These are phyloP conservation scores for Auxenochlorella pyrenoidosa DNA, from an alignment of 139 green algal species.

Conservation along the genomic window DNA sequence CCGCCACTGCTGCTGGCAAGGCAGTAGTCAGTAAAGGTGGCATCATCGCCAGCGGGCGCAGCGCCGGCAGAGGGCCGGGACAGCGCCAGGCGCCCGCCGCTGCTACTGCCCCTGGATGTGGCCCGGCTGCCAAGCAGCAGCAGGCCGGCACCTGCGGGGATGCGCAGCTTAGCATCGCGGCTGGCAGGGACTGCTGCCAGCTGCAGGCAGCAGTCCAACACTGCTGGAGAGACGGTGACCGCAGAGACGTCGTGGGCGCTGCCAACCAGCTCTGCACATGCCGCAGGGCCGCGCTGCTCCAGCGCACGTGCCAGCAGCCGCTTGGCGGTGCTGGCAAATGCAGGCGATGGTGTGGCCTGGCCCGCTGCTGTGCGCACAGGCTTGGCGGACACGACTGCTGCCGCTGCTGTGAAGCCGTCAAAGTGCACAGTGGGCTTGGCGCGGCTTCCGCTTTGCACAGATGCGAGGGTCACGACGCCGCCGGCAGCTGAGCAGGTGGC, in stretches of 20 bases:
- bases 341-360: neutral
- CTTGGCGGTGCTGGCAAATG: neutral
- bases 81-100: conserved; percentile 8
- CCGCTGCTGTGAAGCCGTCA: neutral
- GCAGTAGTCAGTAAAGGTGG: conserved; percentile 28
- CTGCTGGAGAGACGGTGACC: conserved; percentile 34
- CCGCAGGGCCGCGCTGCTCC: conserved; percentile 1
- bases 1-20: neutral
- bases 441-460: neutral
- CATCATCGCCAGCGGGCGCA: neutral
- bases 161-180: conserved; percentile 13
- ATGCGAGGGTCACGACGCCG: conserved; percentile 30
- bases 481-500: conserved; percentile 7
- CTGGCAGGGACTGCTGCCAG: conserved; percentile 24
- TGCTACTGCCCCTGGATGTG: neutral
- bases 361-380: neutral
- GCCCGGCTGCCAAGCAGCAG: conserved; percentile 25
- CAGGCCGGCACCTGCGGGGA: conserved; percentile 33
- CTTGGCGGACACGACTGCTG: neutral
- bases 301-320: neutral
- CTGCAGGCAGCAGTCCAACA: conserved; percentile 49
- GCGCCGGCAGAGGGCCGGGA: neutral
- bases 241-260: conserved; percentile 24
- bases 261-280: conserved; percentile 22
- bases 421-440: neutral